Percentiles rank a stretch among this genome's conserved stretches.
Conservation (phyloP, 2,329 filamentous ascomycete species). For the Cryphonectria naterciae region DNA sequence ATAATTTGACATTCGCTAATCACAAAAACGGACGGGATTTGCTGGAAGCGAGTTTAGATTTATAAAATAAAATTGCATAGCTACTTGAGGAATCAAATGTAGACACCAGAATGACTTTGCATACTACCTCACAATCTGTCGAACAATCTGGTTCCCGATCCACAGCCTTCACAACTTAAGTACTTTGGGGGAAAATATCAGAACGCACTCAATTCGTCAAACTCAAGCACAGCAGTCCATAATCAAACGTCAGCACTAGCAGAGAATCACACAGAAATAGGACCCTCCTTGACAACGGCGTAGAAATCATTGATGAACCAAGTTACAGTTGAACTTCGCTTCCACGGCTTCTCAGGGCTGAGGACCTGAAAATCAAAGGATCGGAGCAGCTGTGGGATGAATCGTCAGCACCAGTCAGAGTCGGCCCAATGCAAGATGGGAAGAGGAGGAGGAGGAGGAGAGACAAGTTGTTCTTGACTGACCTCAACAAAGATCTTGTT, state of each 20-base stretch:
- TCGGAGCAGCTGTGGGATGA: conserved; percentile 11
- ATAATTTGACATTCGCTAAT: background rate
- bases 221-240: background rate
- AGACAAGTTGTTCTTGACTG: background rate
- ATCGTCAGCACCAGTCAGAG: background rate
- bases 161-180: background rate
- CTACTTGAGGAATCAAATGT: background rate
- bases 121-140: background rate
- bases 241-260: background rate
- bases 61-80: background rate
- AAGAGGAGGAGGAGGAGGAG: background rate
- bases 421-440: background rate
- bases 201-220: background rate
- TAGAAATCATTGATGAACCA: conserved; percentile 3
- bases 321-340: background rate
- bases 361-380: conserved; percentile 18
- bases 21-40: too few relatives aligned
- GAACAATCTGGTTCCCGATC: background rate
- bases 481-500: conserved; percentile 43
- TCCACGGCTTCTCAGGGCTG: conserved; percentile 13
- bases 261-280: background rate
- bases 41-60: too few relatives aligned
- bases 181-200: too few relatives aligned
- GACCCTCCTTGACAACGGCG: background rate
- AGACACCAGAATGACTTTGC: background rate